Percentiles rank a stretch among this genome's conserved stretches.
phyloP scores from a whole-genome alignment of 352 stramenopile genomes.

The Phytopythium delawarense region DNA sequence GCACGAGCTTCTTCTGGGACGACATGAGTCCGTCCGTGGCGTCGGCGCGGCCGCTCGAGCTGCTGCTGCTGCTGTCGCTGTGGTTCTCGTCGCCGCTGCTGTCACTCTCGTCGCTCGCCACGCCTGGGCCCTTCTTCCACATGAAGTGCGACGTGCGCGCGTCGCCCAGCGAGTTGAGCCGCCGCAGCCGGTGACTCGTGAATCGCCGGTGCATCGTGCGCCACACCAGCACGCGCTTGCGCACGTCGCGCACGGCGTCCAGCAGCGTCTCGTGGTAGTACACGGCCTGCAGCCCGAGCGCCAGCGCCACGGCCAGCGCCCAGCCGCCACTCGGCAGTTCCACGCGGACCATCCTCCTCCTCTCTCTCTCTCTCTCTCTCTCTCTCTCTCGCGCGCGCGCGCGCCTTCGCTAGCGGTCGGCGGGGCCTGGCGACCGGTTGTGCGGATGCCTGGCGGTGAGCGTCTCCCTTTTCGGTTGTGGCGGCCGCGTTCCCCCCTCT shows the following conservation, averaged over 20 bases:
- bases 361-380: background rate
- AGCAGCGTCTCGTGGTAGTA: slow-evolving; percentile 51
- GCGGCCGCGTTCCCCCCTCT: background rate
- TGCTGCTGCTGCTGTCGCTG: slow-evolving; percentile 19
- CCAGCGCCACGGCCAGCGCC: slow-evolving; percentile 25
- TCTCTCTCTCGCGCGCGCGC: background rate
- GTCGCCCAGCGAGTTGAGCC: slow-evolving; percentile 59
- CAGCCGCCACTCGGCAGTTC: slow-evolving; percentile 24
- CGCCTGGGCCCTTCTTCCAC: slow-evolving; percentile 32
- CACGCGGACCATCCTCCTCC: slow-evolving; percentile 13
- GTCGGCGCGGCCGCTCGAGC: slow-evolving; percentile 12
- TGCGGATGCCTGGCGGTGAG: background rate
- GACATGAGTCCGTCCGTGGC: slow-evolving; percentile 56
- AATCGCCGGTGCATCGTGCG: slow-evolving; percentile 74
- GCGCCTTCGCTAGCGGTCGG: background rate
- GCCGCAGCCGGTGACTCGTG: slow-evolving; percentile 65
- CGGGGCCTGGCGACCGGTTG: background rate
- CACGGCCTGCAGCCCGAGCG: slow-evolving; percentile 37
- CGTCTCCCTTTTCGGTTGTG: background rate
- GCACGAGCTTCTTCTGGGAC: slow-evolving; percentile 87
- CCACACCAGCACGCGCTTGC: slow-evolving; percentile 60
- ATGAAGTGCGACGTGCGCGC: slow-evolving; percentile 73
- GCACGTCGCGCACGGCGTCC: slow-evolving; percentile 31
- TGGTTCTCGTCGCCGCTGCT: slow-evolving; percentile 29
- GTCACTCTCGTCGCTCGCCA: slow-evolving; percentile 25